phyloP scores from a whole-genome alignment of 2,329 filamentous ascomycete genomes.

The Magnaporthiopsis incrustans region DNA sequence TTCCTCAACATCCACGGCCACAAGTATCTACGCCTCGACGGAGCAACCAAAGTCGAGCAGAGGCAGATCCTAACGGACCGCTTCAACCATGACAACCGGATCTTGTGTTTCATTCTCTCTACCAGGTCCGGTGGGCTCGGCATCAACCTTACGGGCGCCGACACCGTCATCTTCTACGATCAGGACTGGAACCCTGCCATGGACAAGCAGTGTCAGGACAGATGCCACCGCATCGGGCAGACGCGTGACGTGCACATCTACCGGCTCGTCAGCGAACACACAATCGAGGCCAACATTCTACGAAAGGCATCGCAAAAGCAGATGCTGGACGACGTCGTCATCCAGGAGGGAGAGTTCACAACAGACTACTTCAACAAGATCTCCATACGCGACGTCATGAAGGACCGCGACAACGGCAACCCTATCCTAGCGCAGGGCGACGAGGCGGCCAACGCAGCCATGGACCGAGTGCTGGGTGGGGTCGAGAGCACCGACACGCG shows the following conservation, averaged over 20 bases:
- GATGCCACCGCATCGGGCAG: constrained; percentile 94
- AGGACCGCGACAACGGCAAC: constrained; percentile 38
- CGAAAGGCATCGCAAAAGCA: constrained; percentile 96
- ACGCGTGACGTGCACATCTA: constrained; percentile 98
- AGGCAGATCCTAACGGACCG: constrained; percentile 91
- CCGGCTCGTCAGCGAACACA: constrained; percentile 84
- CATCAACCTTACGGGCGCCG: constrained; percentile 93
- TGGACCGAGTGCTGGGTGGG: constrained; percentile 75
- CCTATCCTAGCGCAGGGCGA: constrained; percentile 46
- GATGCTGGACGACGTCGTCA: constrained; percentile 95
- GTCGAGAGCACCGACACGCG: constrained; percentile 53
- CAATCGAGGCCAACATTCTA: constrained; percentile 95
- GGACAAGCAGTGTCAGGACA: constrained; percentile 98
- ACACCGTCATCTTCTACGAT: constrained; percentile 98
- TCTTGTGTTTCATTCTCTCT: constrained; percentile 91
- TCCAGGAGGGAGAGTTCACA: constrained; percentile 96
- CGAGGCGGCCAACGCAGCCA: constrained; percentile 69
- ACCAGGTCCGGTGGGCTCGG: constrained; percentile 90
- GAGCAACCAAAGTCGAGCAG: constrained; percentile 92
- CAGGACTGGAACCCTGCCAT: constrained; percentile 99
- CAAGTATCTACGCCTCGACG: constrained; percentile 91
- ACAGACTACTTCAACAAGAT: constrained; percentile 91
- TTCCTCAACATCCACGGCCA: constrained; percentile 97
- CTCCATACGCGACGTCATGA: constrained; percentile 60
- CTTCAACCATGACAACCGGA: constrained; percentile 91